phyloP scores from a whole-genome alignment of 768 basidiomycete genomes.

The Russula compacta region DNA sequence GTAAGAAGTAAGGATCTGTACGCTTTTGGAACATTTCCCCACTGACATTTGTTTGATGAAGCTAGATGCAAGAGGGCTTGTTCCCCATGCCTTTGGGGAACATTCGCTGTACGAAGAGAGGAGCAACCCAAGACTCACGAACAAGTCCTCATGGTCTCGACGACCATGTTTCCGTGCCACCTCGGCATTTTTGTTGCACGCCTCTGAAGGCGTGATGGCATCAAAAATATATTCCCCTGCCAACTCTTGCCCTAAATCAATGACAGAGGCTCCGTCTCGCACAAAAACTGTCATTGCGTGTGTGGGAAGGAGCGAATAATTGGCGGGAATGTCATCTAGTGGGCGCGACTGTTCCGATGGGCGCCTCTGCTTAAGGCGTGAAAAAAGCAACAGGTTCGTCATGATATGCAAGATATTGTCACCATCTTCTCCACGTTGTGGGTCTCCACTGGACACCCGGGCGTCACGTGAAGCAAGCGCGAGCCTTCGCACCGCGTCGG shows the following conservation, averaged over 20 bases:
- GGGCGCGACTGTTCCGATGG: conserved; percentile 35
- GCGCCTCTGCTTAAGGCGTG: conserved; percentile 41
- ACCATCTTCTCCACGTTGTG: conserved; percentile 39
- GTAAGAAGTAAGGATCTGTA: not conserved
- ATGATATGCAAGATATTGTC: conserved; percentile 63
- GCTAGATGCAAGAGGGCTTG: conserved; percentile 8
- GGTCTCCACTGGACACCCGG: conserved; percentile 30
- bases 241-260: conserved; percentile 14
- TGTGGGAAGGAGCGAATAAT: conserved; percentile 43
- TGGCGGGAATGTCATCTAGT: conserved; percentile 42
- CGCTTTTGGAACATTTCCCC: not conserved
- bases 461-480: conserved; percentile 53
- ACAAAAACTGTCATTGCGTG: conserved; percentile 26
- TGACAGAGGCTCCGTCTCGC: conserved; percentile 14
- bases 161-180: conserved; percentile 12
- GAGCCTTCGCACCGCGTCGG: conserved; percentile 64
- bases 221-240: conserved; percentile 18
- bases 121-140: conserved; percentile 14
- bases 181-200: conserved; percentile 15
- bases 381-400: conserved; percentile 64
- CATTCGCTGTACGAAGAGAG: not conserved
- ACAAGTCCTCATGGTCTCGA: conserved; percentile 19
- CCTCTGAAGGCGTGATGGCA: conserved; percentile 1
- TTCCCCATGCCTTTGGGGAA: conserved; percentile 9
- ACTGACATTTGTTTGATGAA: conserved; percentile 25